Percentiles rank a stretch among this genome's conserved stretches.
phyloP scores from a whole-genome alignment of 768 basidiomycete species.

The Chiua virens region DNA sequence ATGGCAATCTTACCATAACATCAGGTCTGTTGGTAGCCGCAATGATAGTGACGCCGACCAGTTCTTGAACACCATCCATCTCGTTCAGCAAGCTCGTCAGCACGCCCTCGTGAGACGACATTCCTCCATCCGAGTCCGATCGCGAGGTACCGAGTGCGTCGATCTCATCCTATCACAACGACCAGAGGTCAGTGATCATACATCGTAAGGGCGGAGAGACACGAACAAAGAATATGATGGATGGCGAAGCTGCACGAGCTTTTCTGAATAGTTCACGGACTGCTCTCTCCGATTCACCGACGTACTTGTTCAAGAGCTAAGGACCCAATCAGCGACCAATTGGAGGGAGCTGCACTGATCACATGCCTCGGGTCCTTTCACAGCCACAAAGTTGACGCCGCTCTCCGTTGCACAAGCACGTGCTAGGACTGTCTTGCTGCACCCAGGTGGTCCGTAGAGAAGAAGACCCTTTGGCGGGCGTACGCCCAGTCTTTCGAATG shows the following conservation, averaged over 20 bases:
- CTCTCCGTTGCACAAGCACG: slow-evolving; percentile 92
- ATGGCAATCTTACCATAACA: slow-evolving; percentile 60
- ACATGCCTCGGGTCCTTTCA: slow-evolving; percentile 93
- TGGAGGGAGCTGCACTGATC: background rate
- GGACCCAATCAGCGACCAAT: slow-evolving; percentile 2
- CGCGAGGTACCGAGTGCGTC: slow-evolving; percentile 89
- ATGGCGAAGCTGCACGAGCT: slow-evolving; percentile 90
- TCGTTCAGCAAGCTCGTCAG: slow-evolving; percentile 93
- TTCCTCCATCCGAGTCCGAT: slow-evolving; percentile 50
- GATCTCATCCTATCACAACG: slow-evolving; percentile 78
- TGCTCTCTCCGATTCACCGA: slow-evolving; percentile 95
- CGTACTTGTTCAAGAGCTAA: slow-evolving; percentile 95
- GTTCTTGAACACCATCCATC: slow-evolving; percentile 97
- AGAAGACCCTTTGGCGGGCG: slow-evolving; percentile 87
- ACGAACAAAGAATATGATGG: slow-evolving; percentile 93
- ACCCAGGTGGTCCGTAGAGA: slow-evolving; percentile 95
- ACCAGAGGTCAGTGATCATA: background rate
- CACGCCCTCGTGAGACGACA: slow-evolving; percentile 79
- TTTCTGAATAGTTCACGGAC: slow-evolving; percentile 95
- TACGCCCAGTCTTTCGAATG: slow-evolving; percentile 86
- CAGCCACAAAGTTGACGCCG: slow-evolving; percentile 93
- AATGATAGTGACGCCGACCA: slow-evolving; percentile 91
- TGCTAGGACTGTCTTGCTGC: slow-evolving; percentile 92
- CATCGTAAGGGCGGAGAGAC: background rate
- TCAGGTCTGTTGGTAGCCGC: slow-evolving; percentile 97